phyloP scores from a whole-genome alignment of 805 yeast genomes.

The Lipomyces mesembrius region DNA sequence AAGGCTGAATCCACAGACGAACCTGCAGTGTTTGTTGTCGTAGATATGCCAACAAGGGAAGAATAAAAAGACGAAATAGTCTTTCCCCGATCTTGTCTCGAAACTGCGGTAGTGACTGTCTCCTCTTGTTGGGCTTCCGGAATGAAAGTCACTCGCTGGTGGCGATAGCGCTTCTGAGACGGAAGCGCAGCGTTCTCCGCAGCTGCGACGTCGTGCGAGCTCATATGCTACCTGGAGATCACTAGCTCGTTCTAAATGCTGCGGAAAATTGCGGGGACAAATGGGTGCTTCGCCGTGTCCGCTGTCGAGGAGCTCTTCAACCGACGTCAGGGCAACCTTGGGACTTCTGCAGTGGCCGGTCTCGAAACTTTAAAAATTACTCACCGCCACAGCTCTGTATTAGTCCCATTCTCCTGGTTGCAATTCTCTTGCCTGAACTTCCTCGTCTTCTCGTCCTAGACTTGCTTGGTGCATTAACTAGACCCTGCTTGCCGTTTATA shows the following conservation, averaged over 20 bases:
- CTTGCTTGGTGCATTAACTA: background rate
- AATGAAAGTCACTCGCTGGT: conserved; percentile 26
- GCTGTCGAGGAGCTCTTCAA: background rate
- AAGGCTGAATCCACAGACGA: background rate
- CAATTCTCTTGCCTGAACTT: background rate
- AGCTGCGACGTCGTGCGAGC: conserved; percentile 9
- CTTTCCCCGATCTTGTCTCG: conserved; percentile 9
- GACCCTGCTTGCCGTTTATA: background rate
- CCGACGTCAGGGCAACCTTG: background rate
- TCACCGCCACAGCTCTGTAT: background rate
- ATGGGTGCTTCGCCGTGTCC: background rate
- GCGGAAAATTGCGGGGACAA: background rate
- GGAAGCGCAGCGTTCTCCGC: conserved; percentile 4
- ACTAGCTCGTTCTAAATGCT: background rate
- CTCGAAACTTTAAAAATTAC: background rate
- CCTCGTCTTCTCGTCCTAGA: background rate
- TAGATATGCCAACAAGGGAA: conserved; percentile 25
- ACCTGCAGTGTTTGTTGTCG: background rate
- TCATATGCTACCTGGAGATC: background rate
- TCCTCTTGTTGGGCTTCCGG: conserved; percentile 16
- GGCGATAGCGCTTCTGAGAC: conserved; percentile 20
- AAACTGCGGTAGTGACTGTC: background rate
- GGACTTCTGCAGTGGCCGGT: background rate
- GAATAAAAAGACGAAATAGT: conserved; percentile 22
- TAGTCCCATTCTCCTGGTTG: background rate